Percentiles rank a stretch among this genome's conserved stretches.
These are phyloP conservation scores for Boletus rex-veris DNA, from an alignment of 768 basidiomycete genomes.

Conservation along the genomic window DNA sequence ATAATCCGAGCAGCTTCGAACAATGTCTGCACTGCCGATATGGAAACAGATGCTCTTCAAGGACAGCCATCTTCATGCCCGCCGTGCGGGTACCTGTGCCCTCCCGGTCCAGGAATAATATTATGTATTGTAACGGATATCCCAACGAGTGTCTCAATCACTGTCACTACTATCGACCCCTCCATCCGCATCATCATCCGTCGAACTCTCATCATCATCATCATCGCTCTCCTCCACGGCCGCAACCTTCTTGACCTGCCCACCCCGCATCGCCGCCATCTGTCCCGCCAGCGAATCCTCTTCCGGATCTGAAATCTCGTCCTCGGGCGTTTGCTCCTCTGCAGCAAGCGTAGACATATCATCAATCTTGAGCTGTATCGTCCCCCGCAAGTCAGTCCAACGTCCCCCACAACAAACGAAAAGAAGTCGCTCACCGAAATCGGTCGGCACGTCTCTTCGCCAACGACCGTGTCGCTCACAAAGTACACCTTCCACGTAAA, in stretches of 20 bases:
- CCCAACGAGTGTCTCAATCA: conserved; percentile 11
- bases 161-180: conserved; percentile 31
- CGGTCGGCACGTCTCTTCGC: conserved; percentile 68
- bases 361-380: conserved; percentile 77
- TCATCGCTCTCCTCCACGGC: conserved; percentile 32
- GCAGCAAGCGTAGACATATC: conserved; percentile 54
- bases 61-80: no score
- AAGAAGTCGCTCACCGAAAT: conserved; percentile 56
- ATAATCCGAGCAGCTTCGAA: no score
- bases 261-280: conserved; percentile 95
- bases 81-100: no score
- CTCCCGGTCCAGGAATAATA: no score
- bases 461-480: conserved; percentile 85
- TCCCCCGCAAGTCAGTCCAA: background rate
- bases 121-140: no score
- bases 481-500: conserved; percentile 89
- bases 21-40: no score
- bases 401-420: background rate
- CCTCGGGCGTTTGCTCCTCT: conserved; percentile 66
- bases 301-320: conserved; percentile 97
- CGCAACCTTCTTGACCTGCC: conserved; percentile 65
- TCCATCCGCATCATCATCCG: conserved; percentile 23
- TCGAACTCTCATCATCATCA: conserved; percentile 25
- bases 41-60: no score
- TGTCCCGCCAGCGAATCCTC: conserved; percentile 96